These are phyloP conservation scores for Dendrobium officinale DNA, from an alignment of 106 monocot genomes.

Conservation along the genomic window DNA sequence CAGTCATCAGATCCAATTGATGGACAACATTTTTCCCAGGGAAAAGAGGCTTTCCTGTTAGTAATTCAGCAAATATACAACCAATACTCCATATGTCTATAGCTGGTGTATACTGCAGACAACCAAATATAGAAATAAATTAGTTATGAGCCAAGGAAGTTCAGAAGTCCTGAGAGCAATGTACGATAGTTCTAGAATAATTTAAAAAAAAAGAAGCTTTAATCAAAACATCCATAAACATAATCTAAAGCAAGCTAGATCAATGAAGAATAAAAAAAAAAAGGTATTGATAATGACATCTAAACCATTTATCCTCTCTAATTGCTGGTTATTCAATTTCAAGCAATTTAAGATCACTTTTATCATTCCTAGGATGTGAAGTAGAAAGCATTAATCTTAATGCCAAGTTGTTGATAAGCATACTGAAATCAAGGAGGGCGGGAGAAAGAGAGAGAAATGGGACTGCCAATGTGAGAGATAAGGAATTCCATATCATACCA, in stretches of 20 bases:
- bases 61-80: slow-evolving; percentile 83
- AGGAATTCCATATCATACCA: not conserved
- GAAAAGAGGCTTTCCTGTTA: slow-evolving; percentile 86
- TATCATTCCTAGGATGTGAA: not conserved
- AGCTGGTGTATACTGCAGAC: slow-evolving; percentile 77
- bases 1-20: slow-evolving; percentile 86
- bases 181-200: not conserved
- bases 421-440: not conserved
- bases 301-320: not conserved
- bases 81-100: slow-evolving; percentile 98
- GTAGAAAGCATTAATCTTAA: not conserved
- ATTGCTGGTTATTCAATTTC: not conserved
- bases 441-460: not conserved
- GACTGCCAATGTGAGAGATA: no score
- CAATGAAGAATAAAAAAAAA: not conserved
- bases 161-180: not conserved
- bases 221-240: not conserved
- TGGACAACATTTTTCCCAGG: slow-evolving; percentile 96
- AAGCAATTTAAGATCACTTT: not conserved
- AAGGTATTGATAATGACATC: not conserved
- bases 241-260: not conserved
- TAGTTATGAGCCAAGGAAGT: not conserved
- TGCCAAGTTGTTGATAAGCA: not conserved
- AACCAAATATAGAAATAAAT: slow-evolving; percentile 8
- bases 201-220: not conserved